Evolutionary conservation across 306 rosid species (phyloP).

Genomic region (Pueraria montana): DNA sequence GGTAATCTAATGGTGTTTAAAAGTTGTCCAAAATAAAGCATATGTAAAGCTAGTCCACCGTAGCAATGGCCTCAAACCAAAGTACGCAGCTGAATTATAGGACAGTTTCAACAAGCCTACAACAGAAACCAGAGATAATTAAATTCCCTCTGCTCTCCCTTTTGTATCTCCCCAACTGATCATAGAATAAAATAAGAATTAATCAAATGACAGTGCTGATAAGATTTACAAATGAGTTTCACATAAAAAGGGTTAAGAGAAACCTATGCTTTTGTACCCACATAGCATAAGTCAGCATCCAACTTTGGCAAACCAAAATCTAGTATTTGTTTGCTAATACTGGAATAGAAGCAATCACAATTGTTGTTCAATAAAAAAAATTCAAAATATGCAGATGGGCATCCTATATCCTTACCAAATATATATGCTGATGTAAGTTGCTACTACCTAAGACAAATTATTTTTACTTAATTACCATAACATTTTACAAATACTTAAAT

Average conservation of each 20-base stretch:
- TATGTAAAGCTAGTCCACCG: too few species aligned
- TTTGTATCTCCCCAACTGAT: not conserved
- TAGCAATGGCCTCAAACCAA: too few species aligned
- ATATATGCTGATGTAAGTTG: not conserved
- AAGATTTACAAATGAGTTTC: not conserved
- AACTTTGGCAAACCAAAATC: slow-evolving; percentile 5
- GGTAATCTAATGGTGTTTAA: too few species aligned
- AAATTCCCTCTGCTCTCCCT: slow-evolving; percentile 7
- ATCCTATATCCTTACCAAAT: slow-evolving; percentile 9
- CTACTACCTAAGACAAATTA: slow-evolving; percentile 1
- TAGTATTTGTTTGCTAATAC: slow-evolving; percentile 26
- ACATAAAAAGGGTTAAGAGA: not conserved
- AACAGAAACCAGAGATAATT: slow-evolving; percentile 35
- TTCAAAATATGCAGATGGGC: not conserved
- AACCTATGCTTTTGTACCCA: not conserved
- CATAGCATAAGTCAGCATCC: slow-evolving; percentile 19
- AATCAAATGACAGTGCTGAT: slow-evolving; percentile 6
- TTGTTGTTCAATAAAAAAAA: not conserved
- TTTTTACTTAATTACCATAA: slow-evolving; percentile 17
- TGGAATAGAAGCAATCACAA: not conserved
- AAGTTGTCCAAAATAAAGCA: too few species aligned
- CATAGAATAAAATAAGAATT: slow-evolving; percentile 30
- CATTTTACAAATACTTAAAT: not conserved
- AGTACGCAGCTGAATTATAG: not conserved
- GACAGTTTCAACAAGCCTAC: slow-evolving; percentile 30